phyloP scores from a whole-genome alignment of 1,284 basidiomycete genomes.

The Melampsora larici-populina region DNA sequence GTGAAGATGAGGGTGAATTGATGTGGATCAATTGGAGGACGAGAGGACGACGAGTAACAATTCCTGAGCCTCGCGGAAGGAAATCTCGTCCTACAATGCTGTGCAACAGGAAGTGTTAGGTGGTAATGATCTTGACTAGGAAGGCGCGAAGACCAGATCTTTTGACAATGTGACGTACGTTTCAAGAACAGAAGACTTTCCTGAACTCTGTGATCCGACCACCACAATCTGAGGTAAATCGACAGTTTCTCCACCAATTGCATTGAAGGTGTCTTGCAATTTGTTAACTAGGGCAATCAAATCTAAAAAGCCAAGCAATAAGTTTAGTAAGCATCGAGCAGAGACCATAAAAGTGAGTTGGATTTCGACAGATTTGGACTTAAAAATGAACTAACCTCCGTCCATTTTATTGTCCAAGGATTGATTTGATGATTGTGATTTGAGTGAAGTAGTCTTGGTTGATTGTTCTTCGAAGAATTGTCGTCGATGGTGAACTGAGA shows the following conservation, averaged over 20 bases:
- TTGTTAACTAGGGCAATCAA: conserved; percentile 93
- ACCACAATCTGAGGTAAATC: conserved; percentile 58
- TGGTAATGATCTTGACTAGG: conserved; percentile 73
- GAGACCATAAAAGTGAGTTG: neutral
- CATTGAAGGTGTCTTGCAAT: conserved; percentile 64
- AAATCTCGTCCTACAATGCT: conserved; percentile 64
- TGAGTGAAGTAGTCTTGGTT: too few relatives aligned
- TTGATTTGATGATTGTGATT: too few relatives aligned
- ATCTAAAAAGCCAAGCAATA: conserved; percentile 57
- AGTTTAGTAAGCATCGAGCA: neutral
- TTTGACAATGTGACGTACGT: conserved; percentile 61
- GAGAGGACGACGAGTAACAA: conserved; percentile 90
- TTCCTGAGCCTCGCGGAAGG: conserved; percentile 79
- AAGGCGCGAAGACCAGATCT: conserved; percentile 19
- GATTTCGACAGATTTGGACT: neutral
- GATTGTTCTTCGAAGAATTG: too few relatives aligned
- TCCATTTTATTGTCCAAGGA: neutral
- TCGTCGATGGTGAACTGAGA: too few relatives aligned
- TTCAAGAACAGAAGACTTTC: conserved; percentile 65
- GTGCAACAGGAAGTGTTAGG: neutral
- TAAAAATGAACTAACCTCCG: neutral
- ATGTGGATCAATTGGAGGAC: conserved; percentile 91
- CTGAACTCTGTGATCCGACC: conserved; percentile 58
- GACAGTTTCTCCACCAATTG: conserved; percentile 58
- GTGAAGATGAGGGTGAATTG: conserved; percentile 57